Base-by-base conservation (phyloP, 192 early-diverging fungal species). In the Linnemannia exigua region DNA sequence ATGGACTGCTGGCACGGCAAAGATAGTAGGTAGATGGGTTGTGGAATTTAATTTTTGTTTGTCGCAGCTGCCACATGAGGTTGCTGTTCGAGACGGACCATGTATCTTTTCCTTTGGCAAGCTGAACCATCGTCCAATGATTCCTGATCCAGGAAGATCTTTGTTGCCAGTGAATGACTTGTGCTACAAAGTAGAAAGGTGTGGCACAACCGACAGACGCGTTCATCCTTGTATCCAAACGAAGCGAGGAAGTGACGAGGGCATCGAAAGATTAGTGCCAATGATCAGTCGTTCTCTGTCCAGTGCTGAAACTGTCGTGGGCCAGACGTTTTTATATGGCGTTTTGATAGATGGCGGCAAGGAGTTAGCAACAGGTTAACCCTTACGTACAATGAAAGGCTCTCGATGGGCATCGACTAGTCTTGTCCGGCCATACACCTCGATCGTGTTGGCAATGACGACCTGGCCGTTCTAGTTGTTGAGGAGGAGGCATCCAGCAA, bases 11-110 rank as follows among this genome's bases (percentile, higher is more conserved):
- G n/a, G n/a, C n/a, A n/a, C n/a, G n/a, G n/a, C n/a, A 77, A 77
- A 82, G 74, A 58, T 72, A 83, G 63, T 83, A 77, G 28, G 71
- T 77, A 63, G 69, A 77, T 76, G 75, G 71, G 72, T 77, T 70
- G 58, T 83, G 71, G 67, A 77, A 73, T 52, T 77, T 71, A 36
- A 70, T 73, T 77, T 76, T 61, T 5, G 76, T 71, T 66, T 83
- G 81, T 25, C 81, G 54, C 71, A 72, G 35, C 76, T 77, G 81
- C 58, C 75, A 76, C 54, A 77, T 72, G 54, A 83, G 67, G 68
- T 58, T 75, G 22, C 46, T 75, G n/a, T 35, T 66, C 50, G 71
- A 76, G 58, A 77, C 63, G n/a, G 75, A 72, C 75, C 70, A 76
- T 77, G 75, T 68, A 47, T 72, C 71, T 52, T 63, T 73, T 52